These are phyloP conservation scores for Peronosclerospora sorghi DNA, from an alignment of 352 stramenopile genomes.

Conservation along the genomic window DNA sequence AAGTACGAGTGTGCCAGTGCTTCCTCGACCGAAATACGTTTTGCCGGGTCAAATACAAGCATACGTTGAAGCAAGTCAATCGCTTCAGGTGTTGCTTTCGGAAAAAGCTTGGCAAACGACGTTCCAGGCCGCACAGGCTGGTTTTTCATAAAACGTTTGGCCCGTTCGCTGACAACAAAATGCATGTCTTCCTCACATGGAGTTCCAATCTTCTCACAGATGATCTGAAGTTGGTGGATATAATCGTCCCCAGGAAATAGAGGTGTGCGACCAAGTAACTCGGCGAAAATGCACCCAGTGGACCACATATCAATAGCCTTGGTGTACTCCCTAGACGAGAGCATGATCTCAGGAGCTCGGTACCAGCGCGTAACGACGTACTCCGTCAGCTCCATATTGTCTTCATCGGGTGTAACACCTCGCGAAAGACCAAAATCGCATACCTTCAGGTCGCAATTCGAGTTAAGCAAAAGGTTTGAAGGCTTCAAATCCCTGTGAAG, in stretches of 20 bases:
- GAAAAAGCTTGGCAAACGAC: slow-evolving; percentile 63
- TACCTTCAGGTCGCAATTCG: slow-evolving; percentile 88
- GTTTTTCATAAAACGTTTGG: slow-evolving; percentile 78
- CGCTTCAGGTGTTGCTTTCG: slow-evolving; percentile 47
- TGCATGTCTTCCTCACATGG: slow-evolving; percentile 79
- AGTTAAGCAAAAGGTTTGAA: slow-evolving; percentile 94
- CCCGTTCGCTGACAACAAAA: slow-evolving; percentile 88
- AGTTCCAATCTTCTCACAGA: slow-evolving; percentile 86
- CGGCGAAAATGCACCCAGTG: slow-evolving; percentile 90
- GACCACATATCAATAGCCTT: slow-evolving; percentile 96
- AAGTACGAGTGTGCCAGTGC: slow-evolving; percentile 88
- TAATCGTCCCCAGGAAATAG: slow-evolving; percentile 97
- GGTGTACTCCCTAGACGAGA: slow-evolving; percentile 93
- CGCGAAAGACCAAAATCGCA: slow-evolving; percentile 88
- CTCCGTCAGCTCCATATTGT: slow-evolving; percentile 87
- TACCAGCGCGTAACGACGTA: slow-evolving; percentile 93
- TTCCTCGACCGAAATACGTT: slow-evolving; percentile 88
- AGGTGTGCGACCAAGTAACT: slow-evolving; percentile 82
- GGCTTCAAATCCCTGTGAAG: slow-evolving; percentile 96
- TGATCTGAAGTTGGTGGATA: slow-evolving; percentile 98
- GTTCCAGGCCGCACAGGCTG: slow-evolving; percentile 63
- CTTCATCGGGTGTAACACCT: slow-evolving; percentile 67
- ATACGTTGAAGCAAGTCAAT: slow-evolving; percentile 81
- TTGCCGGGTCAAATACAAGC: slow-evolving; percentile 80
- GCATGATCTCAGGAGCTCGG: slow-evolving; percentile 92